Percentiles rank a stretch among this genome's conserved stretches.
Evolutionary conservation across 2,329 filamentous ascomycete species (phyloP).

Genomic region (Periglandula ipomoeae): DNA sequence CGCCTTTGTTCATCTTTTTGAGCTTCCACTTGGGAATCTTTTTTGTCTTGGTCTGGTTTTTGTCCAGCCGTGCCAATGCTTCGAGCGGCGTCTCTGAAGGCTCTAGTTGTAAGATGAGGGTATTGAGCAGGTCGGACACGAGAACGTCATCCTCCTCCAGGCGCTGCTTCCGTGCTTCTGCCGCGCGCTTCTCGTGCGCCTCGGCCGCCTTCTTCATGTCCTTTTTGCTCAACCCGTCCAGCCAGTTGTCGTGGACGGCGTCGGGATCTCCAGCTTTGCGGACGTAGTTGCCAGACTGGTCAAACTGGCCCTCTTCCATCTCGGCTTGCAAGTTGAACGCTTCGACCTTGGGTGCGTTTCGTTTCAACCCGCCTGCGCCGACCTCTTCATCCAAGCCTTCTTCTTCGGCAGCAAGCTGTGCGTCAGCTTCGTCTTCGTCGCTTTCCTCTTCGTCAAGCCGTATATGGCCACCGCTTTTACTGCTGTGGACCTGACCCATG

Average conservation of each 20-base stretch:
- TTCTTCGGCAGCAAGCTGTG: conserved; percentile 62
- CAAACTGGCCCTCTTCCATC: conserved; percentile 86
- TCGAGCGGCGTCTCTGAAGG: conserved; percentile 80
- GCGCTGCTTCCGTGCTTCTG: conserved; percentile 61
- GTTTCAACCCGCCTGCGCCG: conserved; percentile 82
- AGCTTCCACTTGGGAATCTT: conserved; percentile 59
- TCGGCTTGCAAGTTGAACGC: conserved; percentile 91
- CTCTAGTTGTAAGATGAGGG: conserved; percentile 65
- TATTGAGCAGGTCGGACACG: conserved; percentile 63
- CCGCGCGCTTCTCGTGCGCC: conserved; percentile 77
- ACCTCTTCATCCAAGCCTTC: conserved; percentile 80
- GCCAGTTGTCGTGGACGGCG: conserved; percentile 82
- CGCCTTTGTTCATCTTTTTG: conserved; percentile 53
- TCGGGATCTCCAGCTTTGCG: conserved; percentile 84
- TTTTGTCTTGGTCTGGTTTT: conserved; percentile 50
- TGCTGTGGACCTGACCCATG: conserved; percentile 66
- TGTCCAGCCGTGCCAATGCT: conserved; percentile 73
- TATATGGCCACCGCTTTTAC: conserved; percentile 66
- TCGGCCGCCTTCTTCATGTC: conserved; percentile 83
- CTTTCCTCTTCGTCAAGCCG: conserved; percentile 47
- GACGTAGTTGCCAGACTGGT: conserved; percentile 84
- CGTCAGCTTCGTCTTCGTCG: conserved; percentile 57
- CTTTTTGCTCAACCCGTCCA: conserved; percentile 87
- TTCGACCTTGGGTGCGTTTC: conserved; percentile 86
- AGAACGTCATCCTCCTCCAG: conserved; percentile 66